These are phyloP conservation scores for Tetraselmis chui DNA, from an alignment of 139 green algal species.

Conservation along the genomic window DNA sequence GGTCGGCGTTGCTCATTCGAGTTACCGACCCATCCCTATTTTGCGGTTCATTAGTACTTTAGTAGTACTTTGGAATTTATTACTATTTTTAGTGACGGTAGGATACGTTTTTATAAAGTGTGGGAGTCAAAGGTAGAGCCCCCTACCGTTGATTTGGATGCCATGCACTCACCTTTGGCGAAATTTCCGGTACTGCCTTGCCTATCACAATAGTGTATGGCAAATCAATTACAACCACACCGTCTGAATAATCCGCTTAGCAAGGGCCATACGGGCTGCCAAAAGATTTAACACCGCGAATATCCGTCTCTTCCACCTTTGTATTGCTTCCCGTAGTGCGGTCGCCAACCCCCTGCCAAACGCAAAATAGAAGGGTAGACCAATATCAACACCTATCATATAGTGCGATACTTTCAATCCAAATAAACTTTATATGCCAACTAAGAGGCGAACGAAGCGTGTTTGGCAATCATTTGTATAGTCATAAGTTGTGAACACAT, in stretches of 20 bases:
- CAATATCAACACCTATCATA: not conserved
- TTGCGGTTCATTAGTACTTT: too few relatives aligned
- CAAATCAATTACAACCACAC: conserved; percentile 53
- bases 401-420: not conserved
- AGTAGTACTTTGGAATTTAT: too few relatives aligned
- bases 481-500: not conserved
- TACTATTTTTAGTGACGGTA: too few relatives aligned
- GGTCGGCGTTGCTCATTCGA: too few relatives aligned
- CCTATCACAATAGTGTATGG: conserved; percentile 40
- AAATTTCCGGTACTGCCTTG: conserved; percentile 27
- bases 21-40: too few relatives aligned
- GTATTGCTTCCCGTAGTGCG: conserved; percentile 49
- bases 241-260: conserved; percentile 47
- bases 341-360: conserved; percentile 46
- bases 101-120: too few relatives aligned
- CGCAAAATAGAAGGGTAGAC: too few relatives aligned
- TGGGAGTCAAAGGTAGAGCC: not conserved
- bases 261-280: conserved; percentile 68
- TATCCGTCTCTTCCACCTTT: conserved; percentile 39
- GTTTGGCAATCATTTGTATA: not conserved
- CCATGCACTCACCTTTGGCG: conserved; percentile 31
- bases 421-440: not conserved
- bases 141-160: not conserved
- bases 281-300: conserved; percentile 62
- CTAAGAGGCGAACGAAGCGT: not conserved